Conservation (phyloP, 768 basidiomycete genomes). For the Chlorophyllum brunneum region DNA sequence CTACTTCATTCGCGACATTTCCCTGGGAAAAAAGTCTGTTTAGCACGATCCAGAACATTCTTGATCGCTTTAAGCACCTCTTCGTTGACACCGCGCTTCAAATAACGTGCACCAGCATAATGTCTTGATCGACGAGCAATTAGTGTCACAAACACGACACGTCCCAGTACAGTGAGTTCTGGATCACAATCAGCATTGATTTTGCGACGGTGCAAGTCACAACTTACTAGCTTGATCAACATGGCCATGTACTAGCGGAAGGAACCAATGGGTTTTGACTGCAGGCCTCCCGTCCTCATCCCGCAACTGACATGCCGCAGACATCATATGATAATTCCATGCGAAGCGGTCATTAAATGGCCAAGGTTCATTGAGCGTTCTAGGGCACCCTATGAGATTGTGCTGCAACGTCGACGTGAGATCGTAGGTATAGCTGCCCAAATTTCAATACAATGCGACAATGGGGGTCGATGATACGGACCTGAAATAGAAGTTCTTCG, state of each 20-base stretch:
- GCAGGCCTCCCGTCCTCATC: constrained; percentile 30
- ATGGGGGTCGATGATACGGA: constrained; percentile 22
- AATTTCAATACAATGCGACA: constrained; percentile 3
- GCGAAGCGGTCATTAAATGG: constrained; percentile 85
- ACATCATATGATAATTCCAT: constrained; percentile 92
- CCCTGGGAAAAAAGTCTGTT: constrained; percentile 48
- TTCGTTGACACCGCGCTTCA: constrained; percentile 92
- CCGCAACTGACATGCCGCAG: constrained; percentile 49
- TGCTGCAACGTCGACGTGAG: constrained; percentile 93
- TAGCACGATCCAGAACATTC: background rate
- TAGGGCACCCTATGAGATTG: constrained; percentile 67
- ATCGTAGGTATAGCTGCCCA: constrained; percentile 86
- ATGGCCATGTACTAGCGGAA: constrained; percentile 92
- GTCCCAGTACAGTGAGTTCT: constrained; percentile 90
- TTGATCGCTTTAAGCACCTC: constrained; percentile 46
- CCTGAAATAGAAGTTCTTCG: constrained; percentile 99
- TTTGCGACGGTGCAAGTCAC: background rate
- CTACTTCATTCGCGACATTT: constrained; percentile 97
- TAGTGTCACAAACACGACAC: constrained; percentile 89
- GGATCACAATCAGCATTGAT: constrained; percentile 2
- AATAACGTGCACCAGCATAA: constrained; percentile 92
- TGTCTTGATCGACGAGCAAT: constrained; percentile 93
- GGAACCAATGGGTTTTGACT: constrained; percentile 72
- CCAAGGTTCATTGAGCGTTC: constrained; percentile 45
- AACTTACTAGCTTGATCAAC: constrained; percentile 95